phyloP scores from a whole-genome alignment of 169 alveolate genomes.

The Plasmodium vinckei region DNA sequence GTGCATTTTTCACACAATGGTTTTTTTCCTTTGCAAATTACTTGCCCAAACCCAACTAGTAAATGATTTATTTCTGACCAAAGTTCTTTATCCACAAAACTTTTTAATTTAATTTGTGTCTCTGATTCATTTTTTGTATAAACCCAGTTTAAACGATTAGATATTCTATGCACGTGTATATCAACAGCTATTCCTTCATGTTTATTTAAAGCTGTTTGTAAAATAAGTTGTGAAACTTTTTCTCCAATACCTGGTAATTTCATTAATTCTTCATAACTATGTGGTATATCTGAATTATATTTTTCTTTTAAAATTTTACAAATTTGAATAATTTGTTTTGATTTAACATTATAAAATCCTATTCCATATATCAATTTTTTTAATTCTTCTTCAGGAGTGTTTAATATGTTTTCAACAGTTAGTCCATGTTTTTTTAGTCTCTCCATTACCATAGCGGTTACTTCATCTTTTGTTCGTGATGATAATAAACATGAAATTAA shows the following conservation, averaged over 20 bases:
- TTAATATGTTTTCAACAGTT: conserved; percentile 81
- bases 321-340: conserved; percentile 90
- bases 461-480: conserved; percentile 91
- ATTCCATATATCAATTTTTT: conserved; percentile 90
- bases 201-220: conserved; percentile 88
- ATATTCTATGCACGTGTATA: conserved; percentile 93
- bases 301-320: conserved; percentile 88
- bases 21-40: conserved; percentile 89
- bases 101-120: conserved; percentile 92
- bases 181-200: conserved; percentile 95
- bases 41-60: conserved; percentile 97
- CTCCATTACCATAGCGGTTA: conserved; percentile 87
- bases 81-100: conserved; percentile 87
- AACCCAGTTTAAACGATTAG: conserved; percentile 91
- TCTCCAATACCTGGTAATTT: conserved; percentile 96
- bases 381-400: conserved; percentile 86
- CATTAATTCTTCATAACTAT: conserved; percentile 88
- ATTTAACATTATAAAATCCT: conserved; percentile 95
- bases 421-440: conserved; percentile 84
- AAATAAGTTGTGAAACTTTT: conserved; percentile 93
- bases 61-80: conserved; percentile 94
- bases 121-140: conserved; percentile 93
- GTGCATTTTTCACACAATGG: conserved; percentile 77
- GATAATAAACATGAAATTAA: conserved; percentile 89
- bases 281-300: conserved; percentile 93